phyloP scores from a whole-genome alignment of 2,329 filamentous ascomycete genomes.

The Coniochaeta ligniaria region DNA sequence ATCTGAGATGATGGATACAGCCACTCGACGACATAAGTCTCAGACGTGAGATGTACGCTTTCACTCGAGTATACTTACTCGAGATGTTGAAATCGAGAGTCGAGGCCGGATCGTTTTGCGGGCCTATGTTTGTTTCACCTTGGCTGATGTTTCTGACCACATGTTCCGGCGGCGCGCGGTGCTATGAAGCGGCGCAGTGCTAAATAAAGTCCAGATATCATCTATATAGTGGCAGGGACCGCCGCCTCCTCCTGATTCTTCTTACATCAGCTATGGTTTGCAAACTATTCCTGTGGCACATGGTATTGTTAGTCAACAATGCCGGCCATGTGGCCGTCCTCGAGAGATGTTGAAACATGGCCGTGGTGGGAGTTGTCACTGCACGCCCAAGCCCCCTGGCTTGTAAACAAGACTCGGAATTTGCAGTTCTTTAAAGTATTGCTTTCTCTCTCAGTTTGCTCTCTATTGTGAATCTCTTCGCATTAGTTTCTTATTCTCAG shows the following conservation, averaged over 20 bases:
- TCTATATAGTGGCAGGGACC: background rate
- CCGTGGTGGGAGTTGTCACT: background rate
- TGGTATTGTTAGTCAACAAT: background rate
- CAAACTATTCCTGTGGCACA: background rate
- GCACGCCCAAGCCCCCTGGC: background rate
- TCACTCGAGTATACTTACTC: too few relatives aligned
- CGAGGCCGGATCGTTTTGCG: too few relatives aligned
- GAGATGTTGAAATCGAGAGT: too few relatives aligned
- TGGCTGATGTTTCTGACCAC: background rate
- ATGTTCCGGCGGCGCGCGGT: background rate
- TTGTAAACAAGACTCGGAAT: background rate
- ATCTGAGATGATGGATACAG: too few relatives aligned
- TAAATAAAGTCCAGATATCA: too few relatives aligned
- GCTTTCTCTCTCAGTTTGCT: background rate
- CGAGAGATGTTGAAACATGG: background rate
- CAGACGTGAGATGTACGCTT: too few relatives aligned
- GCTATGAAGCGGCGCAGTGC: background rate
- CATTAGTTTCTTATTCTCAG: background rate
- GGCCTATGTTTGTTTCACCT: too few relatives aligned
- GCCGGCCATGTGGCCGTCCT: background rate
- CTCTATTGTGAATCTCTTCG: background rate
- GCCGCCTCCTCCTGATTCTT: background rate
- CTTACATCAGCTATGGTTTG: background rate
- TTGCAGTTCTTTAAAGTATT: background rate
- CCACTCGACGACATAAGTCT: too few relatives aligned